Evolutionary conservation across 768 basidiomycete genomes (phyloP).

Genomic region (Trametes villosa): DNA sequence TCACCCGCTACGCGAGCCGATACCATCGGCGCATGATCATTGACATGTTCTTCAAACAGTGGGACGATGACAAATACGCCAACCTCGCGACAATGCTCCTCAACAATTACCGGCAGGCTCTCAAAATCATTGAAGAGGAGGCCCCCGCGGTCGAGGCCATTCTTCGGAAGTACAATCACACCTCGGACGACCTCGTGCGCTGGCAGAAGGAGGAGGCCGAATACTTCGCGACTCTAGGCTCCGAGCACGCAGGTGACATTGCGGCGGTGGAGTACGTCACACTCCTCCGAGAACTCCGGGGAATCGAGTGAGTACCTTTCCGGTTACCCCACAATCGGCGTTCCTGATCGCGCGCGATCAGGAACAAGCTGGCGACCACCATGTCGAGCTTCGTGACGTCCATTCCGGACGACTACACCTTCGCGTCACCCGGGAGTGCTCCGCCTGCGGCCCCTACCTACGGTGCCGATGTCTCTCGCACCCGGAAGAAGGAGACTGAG

Average conservation of each 20-base stretch:
- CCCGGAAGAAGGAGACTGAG: too few relatives aligned
- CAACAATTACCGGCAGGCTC: conserved; percentile 39
- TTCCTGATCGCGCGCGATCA: background rate
- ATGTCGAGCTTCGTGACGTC: background rate
- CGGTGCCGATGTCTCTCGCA: background rate
- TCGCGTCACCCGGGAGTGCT: background rate
- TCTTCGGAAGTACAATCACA: conserved; percentile 15
- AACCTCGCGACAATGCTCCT: conserved; percentile 32
- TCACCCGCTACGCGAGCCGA: conserved; percentile 33
- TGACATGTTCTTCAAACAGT: conserved; percentile 38
- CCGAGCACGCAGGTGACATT: conserved; percentile 33
- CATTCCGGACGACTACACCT: background rate
- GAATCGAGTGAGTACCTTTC: conserved; percentile 9
- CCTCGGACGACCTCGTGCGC: conserved; percentile 24
- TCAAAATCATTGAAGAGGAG: conserved; percentile 30
- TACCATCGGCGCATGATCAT: conserved; percentile 36
- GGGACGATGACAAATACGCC: conserved; percentile 42
- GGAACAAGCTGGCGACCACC: background rate
- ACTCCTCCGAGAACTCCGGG: conserved; percentile 28
- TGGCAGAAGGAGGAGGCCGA: conserved; percentile 32
- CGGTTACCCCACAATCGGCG: background rate
- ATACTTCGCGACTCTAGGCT: conserved; percentile 34
- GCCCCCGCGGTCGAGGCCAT: conserved; percentile 14
- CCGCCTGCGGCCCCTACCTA: background rate
- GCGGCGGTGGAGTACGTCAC: conserved; percentile 38